Base-by-base conservation (phyloP, 345 rosid genomes). In the Zanthoxylum bungeanum region DNA sequence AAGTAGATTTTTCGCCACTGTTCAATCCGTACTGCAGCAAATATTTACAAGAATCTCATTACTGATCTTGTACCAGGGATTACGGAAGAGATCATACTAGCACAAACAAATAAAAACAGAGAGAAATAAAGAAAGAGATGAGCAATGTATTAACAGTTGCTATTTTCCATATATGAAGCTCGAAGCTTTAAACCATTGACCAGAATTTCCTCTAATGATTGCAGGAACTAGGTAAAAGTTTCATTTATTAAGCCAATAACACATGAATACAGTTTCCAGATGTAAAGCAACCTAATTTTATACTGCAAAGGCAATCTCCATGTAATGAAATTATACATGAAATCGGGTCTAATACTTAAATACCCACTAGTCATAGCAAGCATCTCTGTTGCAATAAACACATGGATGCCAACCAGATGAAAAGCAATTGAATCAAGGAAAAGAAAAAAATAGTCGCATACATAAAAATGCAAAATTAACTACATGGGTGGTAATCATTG, bases 1-100 rank as follows among this genome's bases (percentile, higher is more conserved):
- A 70, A 58, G 51, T 65, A n/a, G 71, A 64, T 70, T 77, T 76
- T 19, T 44, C 49, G 22, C 83, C 83, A 24, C 73, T 69, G 61
- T 82, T 83, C 77, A 88, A 39, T 11, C 93, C 90, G 40, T 88
- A 88, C 93, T 86, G 87, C 82, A 72, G 8, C 25, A 74, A 66
- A 27, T 66, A 56, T 47, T 64, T 46, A 33, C 14, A 42, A 28
- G 28, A 74, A 72, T 1, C 27, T 25, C 55, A 58, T 71, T 42
- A 51, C 71, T 52, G 46, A 16, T 19, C 42, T 42, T 67, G 31
- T 40, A 17, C 5, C n/a, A 60, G 25, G 46, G 19, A 63, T 34
- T 22, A 30, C 24, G 1, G 25, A 19, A 46, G 39, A 46, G 47
- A 64, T 27, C 24, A 19, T 17, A 61, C 57, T 9, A n/a, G 28